phyloP scores from a whole-genome alignment of 176 grass and related monocot genomes.

The Cenchrus purpureus region DNA sequence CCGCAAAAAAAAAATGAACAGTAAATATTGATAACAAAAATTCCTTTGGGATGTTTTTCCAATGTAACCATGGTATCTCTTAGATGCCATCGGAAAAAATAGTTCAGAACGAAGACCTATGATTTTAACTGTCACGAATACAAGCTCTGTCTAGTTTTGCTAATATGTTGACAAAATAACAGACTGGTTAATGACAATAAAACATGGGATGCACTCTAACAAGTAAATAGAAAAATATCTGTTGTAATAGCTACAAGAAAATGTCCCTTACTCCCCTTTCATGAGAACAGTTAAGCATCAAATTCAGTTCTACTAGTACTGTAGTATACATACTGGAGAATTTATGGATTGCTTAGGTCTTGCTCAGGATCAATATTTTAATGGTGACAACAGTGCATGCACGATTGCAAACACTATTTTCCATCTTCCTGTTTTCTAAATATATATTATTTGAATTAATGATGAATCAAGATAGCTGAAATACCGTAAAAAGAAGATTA shows the following conservation, averaged over 20 bases:
- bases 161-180: neutral
- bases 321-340: neutral
- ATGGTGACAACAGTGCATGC: neutral
- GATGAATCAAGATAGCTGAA: slow-evolving; percentile 6
- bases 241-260: neutral
- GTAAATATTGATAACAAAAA: neutral
- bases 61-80: slow-evolving; percentile 16
- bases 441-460: neutral
- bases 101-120: neutral
- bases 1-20: neutral
- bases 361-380: neutral
- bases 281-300: neutral
- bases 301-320: slow-evolving; percentile 11
- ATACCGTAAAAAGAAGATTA: slow-evolving; percentile 90
- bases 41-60: slow-evolving; percentile 13
- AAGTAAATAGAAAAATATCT: neutral
- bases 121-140: neutral
- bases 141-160: neutral
- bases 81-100: neutral
- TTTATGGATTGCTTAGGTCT: neutral
- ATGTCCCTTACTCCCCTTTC: neutral
- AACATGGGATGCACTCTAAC: neutral
- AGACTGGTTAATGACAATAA: neutral
- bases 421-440: neutral
- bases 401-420: neutral